phyloP scores from a whole-genome alignment of 768 basidiomycete species.

The Boletus reticuloceps region DNA sequence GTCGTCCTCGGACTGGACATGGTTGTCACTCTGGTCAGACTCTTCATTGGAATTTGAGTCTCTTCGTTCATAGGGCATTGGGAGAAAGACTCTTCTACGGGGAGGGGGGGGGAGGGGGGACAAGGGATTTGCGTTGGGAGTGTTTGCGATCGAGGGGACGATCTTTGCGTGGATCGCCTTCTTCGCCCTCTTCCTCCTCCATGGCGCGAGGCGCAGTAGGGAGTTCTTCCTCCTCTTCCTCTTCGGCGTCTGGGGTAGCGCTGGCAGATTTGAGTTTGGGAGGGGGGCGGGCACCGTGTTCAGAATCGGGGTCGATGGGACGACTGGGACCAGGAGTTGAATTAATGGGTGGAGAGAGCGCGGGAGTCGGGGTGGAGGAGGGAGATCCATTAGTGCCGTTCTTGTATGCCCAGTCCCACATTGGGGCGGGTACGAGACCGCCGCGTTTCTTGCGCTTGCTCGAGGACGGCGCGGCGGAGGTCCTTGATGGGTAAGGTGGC shows the following conservation, averaged over 20 bases:
- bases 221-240: too few relatives aligned
- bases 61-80: slow-evolving; percentile 19
- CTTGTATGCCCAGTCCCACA: slow-evolving; percentile 85
- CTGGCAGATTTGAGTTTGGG: slow-evolving; percentile 1
- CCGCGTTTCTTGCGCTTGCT: slow-evolving; percentile 52
- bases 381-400: slow-evolving; percentile 29
- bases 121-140: not conserved
- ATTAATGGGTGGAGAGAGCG: slow-evolving; percentile 1
- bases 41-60: slow-evolving; percentile 24
- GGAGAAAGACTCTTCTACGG: slow-evolving; percentile 14
- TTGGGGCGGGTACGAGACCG: slow-evolving; percentile 71
- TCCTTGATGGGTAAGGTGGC: slow-evolving; percentile 1
- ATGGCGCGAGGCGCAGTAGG: slow-evolving; percentile 46
- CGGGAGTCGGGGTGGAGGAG: slow-evolving; percentile 5
- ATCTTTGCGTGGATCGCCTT: slow-evolving; percentile 24
- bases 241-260: too few relatives aligned
- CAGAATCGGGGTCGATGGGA: not conserved
- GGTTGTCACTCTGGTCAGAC: slow-evolving; percentile 4
- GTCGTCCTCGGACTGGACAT: slow-evolving; percentile 5
- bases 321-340: slow-evolving; percentile 6
- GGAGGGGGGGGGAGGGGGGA: not conserved
- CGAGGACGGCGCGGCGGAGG: slow-evolving; percentile 8
- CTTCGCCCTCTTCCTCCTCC: slow-evolving; percentile 62
- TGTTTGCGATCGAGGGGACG: slow-evolving; percentile 8
- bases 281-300: not conserved